Base-by-base conservation (phyloP, 768 basidiomycete genomes). In the Tricholoma bakamatsutake region DNA sequence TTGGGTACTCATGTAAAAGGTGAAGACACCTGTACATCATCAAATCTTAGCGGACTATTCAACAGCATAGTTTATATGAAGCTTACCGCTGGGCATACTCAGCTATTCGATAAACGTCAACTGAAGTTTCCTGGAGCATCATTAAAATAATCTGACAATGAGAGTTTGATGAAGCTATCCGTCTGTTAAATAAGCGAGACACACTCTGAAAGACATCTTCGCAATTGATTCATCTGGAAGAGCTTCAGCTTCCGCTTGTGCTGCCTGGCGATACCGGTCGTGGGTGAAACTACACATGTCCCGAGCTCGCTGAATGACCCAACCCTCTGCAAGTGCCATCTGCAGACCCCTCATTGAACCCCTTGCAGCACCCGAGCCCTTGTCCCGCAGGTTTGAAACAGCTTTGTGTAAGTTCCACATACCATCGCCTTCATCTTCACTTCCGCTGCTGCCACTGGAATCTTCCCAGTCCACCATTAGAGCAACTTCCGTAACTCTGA, bases 211-310 rank as follows among this genome's bases (percentile, higher is more conserved):
- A 12, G 83, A 84, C 86, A 88, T 88, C 64, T 81, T 85, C 21
- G 84, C 77, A 45, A 81, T 70, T 1, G 72, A 66, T 13, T 78
- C 77, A 51, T 70, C 67, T 0, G 84, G 73, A 11, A 87, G 73
- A 4, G 66, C 67, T 39, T 77, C 74, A 0, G 76, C 81, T 65
- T 87, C 84, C 4, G 77, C 78, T 60, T 84, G 80, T 8, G 83
- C 85, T 9, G 87, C 87, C 67, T 87, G 86, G 8, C 86, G 78
- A 68, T 87, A 90, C 45, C 86, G 75, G 64, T 88, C 87, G 67
- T 90, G 87, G 3, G 84, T 74, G 67, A 88, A 87, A 61, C 80
- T 84, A 67, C 85, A 87, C 85, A 88, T 87, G 61, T 88, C 87
- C 34, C 87, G 73, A 4, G 84, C 87, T 49, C 84, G 73, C 55